Percentiles rank a stretch among this genome's conserved stretches.
Conservation (phyloP, 1,139 yeast species). For the Torulaspora globosa region DNA sequence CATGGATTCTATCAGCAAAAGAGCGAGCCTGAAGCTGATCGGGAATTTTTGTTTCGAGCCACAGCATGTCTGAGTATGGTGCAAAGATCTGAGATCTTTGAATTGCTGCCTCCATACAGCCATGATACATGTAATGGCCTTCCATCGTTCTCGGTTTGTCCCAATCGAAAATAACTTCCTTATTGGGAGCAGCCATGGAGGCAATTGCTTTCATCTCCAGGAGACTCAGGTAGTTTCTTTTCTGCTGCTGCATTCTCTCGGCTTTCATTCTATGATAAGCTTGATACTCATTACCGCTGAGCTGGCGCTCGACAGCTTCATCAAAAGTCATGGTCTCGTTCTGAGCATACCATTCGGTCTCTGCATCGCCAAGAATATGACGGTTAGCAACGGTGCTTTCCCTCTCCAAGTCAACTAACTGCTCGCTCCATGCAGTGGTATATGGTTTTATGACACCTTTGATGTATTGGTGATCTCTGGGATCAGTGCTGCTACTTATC, state of each 20-base stretch:
- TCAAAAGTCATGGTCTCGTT: constrained; percentile 46
- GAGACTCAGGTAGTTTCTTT: constrained; percentile 24
- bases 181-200: constrained; percentile 33
- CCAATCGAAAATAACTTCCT: constrained; percentile 48
- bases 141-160: constrained; percentile 57
- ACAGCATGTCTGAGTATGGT: constrained; percentile 54
- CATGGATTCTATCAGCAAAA: constrained; percentile 47
- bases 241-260: constrained; percentile 2
- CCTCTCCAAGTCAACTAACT: constrained; percentile 44
- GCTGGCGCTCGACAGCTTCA: constrained; percentile 43
- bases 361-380: constrained; percentile 39
- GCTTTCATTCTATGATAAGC: constrained; percentile 15
- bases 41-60: constrained; percentile 59
- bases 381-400: constrained; percentile 35
- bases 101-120: constrained; percentile 52
- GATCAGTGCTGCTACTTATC: constrained; percentile 52
- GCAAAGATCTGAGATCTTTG: constrained; percentile 51
- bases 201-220: constrained; percentile 35
- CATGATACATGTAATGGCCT: constrained; percentile 49
- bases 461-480: constrained; percentile 52
- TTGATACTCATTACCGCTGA: constrained; percentile 19
- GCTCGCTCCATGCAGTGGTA: constrained; percentile 46
- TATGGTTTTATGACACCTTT: constrained; percentile 45
- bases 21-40: constrained; percentile 48
- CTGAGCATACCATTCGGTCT: constrained; percentile 45